These are phyloP conservation scores for Stephanocyclus meneghinianus DNA, from an alignment of 352 stramenopile genomes.

Conservation along the genomic window DNA sequence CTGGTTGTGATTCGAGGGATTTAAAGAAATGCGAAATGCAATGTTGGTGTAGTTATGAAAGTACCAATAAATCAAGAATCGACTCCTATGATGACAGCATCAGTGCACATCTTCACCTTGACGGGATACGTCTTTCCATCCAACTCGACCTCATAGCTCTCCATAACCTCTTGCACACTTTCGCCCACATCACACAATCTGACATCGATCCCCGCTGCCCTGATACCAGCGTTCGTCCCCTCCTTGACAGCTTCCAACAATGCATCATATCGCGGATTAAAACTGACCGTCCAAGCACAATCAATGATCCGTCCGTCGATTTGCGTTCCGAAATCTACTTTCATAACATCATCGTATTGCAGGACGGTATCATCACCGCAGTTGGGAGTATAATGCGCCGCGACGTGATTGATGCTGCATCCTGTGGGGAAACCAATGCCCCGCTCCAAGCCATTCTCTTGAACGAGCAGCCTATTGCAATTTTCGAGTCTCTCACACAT, in stretches of 20 bases:
- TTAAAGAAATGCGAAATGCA: background rate
- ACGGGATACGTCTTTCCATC: slow-evolving; percentile 93
- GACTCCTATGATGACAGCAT: background rate
- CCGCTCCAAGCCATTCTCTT: slow-evolving; percentile 88
- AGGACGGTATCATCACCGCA: slow-evolving; percentile 91
- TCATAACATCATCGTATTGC: slow-evolving; percentile 96
- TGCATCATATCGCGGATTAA: slow-evolving; percentile 93
- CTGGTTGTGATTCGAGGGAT: slow-evolving; percentile 8
- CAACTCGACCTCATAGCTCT: slow-evolving; percentile 95
- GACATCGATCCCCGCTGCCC: slow-evolving; percentile 91
- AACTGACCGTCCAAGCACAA: slow-evolving; percentile 94
- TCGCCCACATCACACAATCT: slow-evolving; percentile 92
- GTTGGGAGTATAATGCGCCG: slow-evolving; percentile 98
- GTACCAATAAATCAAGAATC: background rate
- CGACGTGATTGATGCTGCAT: slow-evolving; percentile 95
- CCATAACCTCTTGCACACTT: slow-evolving; percentile 96
- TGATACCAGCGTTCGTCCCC: slow-evolving; percentile 92
- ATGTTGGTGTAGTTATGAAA: background rate
- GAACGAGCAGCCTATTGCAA: slow-evolving; percentile 93
- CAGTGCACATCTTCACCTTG: slow-evolving; percentile 71
- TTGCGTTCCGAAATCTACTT: slow-evolving; percentile 97
- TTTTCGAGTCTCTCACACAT: slow-evolving; percentile 95
- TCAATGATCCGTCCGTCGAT: slow-evolving; percentile 97
- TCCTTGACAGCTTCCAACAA: slow-evolving; percentile 89
- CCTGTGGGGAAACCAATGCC: slow-evolving; percentile 95